Evolutionary conservation across 2,329 filamentous ascomycete genomes (phyloP), one percentile per base, ranked within the genome.

Genomic region (Westerdykella aurantiaca): DNA sequence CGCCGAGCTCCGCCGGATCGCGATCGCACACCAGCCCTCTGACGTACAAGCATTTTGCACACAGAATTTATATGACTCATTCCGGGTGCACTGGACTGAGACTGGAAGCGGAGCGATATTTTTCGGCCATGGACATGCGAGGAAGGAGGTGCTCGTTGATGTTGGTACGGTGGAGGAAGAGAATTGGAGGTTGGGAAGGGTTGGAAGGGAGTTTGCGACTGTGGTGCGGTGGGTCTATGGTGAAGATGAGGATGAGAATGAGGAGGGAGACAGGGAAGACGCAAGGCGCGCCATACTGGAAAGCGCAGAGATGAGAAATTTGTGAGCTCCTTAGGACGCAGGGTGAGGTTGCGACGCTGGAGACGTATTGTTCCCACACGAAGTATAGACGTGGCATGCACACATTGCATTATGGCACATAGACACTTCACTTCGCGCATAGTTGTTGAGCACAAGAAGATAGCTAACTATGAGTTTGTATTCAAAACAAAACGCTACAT

Each of bases 41-140:
- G 33, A 35, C 17, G 33, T 66, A 3, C 42, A 60, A 1, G 34
- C 53, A 1, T 67, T 67, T 38, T 62, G 53, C 34, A 60, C 60
- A 2, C 68, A 67, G 29, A 72, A 75, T 21, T 53, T 80, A 3
- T 56, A 67, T 31, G 57, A 69, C 1, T 69, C 69, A 34, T 52
- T 80, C 14, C 59, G 56, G 18, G 62, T 62, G 1, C 72, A 70
- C 29, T 80, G 77, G 77, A 56, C 49, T 5, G 69, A 69, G 21
- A 43, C 43, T 12, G 34, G 40, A 13, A 17, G 34, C 1, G 53
- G 46, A 1, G 23, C 44, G 40, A 72, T 78, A 48, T 77, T 69
- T 53, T 70, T 79, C 25, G 67, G 69, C 17, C 63, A 70, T 13
- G 71, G 71, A 1, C 67, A 69, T 34, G 64, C 63, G 10, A 69